phyloP scores from a whole-genome alignment of 2,329 filamentous ascomycete genomes.

The Ceratocystis alfenasii region DNA sequence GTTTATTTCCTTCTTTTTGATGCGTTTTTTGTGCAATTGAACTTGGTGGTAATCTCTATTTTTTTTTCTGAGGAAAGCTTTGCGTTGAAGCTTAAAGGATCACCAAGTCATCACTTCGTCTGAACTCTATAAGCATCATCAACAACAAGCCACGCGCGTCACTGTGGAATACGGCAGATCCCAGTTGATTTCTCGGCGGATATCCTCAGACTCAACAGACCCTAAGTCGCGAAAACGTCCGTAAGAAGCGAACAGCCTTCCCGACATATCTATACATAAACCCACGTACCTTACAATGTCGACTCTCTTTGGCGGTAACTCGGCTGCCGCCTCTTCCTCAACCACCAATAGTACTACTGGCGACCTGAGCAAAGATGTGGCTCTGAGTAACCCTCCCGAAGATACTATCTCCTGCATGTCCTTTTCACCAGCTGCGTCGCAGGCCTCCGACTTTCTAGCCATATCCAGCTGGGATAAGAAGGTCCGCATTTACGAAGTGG shows the following conservation, averaged over 20 bases:
- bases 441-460: conserved; percentile 64
- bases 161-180: too few relatives aligned
- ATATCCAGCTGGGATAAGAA: conserved; percentile 97
- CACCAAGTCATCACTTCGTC: background rate
- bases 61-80: background rate
- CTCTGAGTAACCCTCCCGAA: conserved; percentile 63
- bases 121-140: background rate
- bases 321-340: conserved; percentile 42
- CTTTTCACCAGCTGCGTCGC: conserved; percentile 55
- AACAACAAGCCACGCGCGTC: background rate
- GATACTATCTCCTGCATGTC: conserved; percentile 81
- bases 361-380: conserved; percentile 80
- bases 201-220: too few relatives aligned
- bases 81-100: background rate
- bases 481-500: conserved; percentile 91
- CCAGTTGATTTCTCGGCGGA: too few relatives aligned
- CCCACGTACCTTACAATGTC: conserved; percentile 42
- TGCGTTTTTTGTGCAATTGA: background rate
- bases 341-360: conserved; percentile 61
- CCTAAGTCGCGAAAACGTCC: too few relatives aligned
- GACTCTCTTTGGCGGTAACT: conserved; percentile 45
- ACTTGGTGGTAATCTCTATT: background rate
- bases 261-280: background rate
- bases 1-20: background rate
- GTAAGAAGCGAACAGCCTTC: background rate